These are phyloP conservation scores for Penicillium sp. DNA, from an alignment of 2,329 filamentous ascomycete species.

Conservation along the genomic window DNA sequence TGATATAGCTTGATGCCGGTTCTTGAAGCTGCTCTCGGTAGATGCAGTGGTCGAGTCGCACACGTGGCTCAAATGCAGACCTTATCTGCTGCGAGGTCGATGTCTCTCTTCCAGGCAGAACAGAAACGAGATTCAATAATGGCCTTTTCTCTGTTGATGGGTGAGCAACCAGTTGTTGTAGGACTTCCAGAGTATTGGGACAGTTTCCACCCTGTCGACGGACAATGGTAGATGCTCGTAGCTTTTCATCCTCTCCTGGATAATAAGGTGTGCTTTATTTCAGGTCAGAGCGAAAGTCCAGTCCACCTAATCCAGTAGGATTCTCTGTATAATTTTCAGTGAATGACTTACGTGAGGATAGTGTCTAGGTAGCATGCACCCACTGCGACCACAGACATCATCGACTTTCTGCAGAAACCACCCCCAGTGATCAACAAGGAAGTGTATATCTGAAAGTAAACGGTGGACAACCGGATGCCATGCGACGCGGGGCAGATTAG, in stretches of 20 bases:
- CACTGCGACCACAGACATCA: slow-evolving; percentile 51
- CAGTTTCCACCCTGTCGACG: slow-evolving; percentile 67
- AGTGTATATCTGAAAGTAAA: neutral
- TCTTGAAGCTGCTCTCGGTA: slow-evolving; percentile 52
- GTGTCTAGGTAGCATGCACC: slow-evolving; percentile 68
- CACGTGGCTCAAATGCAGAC: slow-evolving; percentile 48
- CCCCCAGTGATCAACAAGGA: neutral
- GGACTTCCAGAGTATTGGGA: slow-evolving; percentile 65
- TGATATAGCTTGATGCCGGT: slow-evolving; percentile 64
- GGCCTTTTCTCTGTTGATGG: slow-evolving; percentile 4
- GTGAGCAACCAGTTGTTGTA: slow-evolving; percentile 55
- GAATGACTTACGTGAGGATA: slow-evolving; percentile 53
- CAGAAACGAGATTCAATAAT: slow-evolving; percentile 38
- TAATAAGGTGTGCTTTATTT: slow-evolving; percentile 48
- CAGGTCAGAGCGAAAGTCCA: neutral
- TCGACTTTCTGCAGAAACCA: neutral
- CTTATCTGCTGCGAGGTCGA: slow-evolving; percentile 50
- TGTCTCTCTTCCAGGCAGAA: slow-evolving; percentile 53
- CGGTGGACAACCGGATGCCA: neutral
- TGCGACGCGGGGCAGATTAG: slow-evolving; percentile 19
- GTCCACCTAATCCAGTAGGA: neutral
- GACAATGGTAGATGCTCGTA: slow-evolving; percentile 57
- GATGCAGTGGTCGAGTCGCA: slow-evolving; percentile 55
- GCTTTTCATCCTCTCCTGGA: slow-evolving; percentile 66
- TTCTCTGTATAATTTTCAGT: neutral